phyloP scores from a whole-genome alignment of 305 asterid genomes.

The Solanum hybrid region DNA sequence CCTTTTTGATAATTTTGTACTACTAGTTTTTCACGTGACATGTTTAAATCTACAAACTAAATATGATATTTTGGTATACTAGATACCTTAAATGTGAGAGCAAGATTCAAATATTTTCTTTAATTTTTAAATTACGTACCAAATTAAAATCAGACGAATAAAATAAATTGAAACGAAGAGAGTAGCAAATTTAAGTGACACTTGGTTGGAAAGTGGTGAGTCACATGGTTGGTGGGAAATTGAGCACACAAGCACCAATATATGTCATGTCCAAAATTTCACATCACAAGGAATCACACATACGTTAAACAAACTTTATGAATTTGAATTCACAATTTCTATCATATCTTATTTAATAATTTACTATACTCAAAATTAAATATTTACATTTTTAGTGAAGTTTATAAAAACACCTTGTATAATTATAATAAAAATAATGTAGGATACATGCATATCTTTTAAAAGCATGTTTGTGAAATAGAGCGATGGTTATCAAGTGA shows the following conservation, averaged over 20 bases:
- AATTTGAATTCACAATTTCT: neutral
- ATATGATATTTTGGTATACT: neutral
- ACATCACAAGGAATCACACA: neutral
- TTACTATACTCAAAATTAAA: neutral
- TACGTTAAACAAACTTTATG: neutral
- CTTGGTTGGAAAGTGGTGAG: neutral
- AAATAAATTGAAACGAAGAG: neutral
- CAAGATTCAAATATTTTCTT: neutral
- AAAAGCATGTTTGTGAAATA: neutral
- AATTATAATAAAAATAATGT: neutral
- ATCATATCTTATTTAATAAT: neutral
- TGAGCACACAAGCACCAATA: neutral
- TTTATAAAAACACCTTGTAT: neutral
- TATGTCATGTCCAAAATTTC: neutral
- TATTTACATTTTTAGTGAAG: neutral
- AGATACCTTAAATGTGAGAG: neutral
- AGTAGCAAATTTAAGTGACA: neutral
- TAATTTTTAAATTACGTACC: neutral
- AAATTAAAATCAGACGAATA: neutral
- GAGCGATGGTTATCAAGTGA: neutral
- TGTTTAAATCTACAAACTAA: neutral
- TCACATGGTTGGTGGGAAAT: conserved; percentile 4
- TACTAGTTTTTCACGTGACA: neutral
- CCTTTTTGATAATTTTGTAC: neutral
- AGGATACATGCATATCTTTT: neutral